Percentiles rank a stretch among this genome's conserved stretches.
Conservation (phyloP, 805 yeast genomes). For the Middelhovenomyces tepae region DNA sequence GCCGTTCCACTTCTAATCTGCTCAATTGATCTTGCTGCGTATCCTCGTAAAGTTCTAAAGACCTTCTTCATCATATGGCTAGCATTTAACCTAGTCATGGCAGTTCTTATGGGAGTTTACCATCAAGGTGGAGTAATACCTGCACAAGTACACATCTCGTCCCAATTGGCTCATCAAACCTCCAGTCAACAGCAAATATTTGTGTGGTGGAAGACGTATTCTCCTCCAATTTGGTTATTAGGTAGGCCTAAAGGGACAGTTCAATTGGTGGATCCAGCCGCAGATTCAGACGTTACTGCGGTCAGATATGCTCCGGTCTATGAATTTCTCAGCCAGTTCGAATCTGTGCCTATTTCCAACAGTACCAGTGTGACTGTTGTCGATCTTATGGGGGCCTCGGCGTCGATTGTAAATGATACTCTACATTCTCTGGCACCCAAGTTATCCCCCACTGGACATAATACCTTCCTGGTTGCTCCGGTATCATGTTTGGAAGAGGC, state of each 20-base stretch:
- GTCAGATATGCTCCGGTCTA: slow-evolving; percentile 12
- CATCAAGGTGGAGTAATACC: slow-evolving; percentile 91
- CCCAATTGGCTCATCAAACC: not conserved
- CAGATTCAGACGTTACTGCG: slow-evolving; percentile 8
- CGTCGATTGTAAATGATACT: slow-evolving; percentile 21
- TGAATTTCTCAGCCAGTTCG: slow-evolving; percentile 9
- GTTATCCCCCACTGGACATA: slow-evolving; percentile 2
- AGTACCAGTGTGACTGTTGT: slow-evolving; percentile 15
- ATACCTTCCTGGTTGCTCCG: slow-evolving; percentile 24
- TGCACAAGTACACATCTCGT: slow-evolving; percentile 34
- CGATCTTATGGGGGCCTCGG: slow-evolving; percentile 45
- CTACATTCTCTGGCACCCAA: slow-evolving; percentile 12
- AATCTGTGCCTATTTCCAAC: not conserved
- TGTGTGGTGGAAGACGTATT: slow-evolving; percentile 90
- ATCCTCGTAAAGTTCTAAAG: slow-evolving; percentile 15
- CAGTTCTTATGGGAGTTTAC: slow-evolving; percentile 61
- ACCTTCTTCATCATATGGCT: slow-evolving; percentile 40
- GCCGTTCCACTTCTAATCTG: slow-evolving; percentile 60
- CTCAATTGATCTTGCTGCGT: slow-evolving; percentile 35
- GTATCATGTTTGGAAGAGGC: slow-evolving; percentile 11
- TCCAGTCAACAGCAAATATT: slow-evolving; percentile 28
- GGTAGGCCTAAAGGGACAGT: slow-evolving; percentile 25
- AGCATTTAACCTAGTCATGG: slow-evolving; percentile 51
- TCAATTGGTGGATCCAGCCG: slow-evolving; percentile 16
- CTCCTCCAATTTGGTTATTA: slow-evolving; percentile 86